phyloP scores from a whole-genome alignment of 257 asterid genomes.

The Jacaranda mimosifolia region DNA sequence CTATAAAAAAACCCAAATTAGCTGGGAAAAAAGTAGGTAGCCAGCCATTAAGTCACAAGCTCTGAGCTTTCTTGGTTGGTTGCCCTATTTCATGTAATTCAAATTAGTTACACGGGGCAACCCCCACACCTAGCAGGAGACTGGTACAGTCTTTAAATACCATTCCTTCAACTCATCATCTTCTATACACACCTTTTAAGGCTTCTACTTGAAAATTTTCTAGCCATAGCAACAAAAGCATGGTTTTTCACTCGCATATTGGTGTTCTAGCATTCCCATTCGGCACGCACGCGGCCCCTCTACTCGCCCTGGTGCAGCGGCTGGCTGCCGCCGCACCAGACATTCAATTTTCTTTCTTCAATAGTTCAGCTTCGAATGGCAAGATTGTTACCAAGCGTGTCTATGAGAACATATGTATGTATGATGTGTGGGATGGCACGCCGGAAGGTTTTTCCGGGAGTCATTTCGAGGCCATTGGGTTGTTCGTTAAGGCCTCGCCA shows the following conservation, averaged over 20 bases:
- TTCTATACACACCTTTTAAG: not conserved
- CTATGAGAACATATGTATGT: constrained; percentile 39
- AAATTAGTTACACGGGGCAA: constrained; percentile 22
- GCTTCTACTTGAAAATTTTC: not conserved
- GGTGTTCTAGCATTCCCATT: constrained; percentile 84
- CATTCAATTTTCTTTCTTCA: constrained; percentile 64
- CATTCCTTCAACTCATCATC: not conserved
- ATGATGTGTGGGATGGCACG: constrained; percentile 65
- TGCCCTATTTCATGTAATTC: not conserved
- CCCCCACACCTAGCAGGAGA: constrained; percentile 24
- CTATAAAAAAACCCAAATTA: no score
- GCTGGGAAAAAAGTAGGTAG: constrained; percentile 23
- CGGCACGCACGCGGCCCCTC: constrained; percentile 75
- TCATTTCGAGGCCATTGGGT: constrained; percentile 54
- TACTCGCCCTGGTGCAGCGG: constrained; percentile 58
- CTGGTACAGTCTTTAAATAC: constrained; percentile 7
- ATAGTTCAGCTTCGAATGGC: constrained; percentile 47
- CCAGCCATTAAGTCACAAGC: not conserved
- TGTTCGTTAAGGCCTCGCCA: constrained; percentile 63
- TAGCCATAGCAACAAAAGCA: not conserved
- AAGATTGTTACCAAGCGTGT: constrained; percentile 7
- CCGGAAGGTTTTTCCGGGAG: constrained; percentile 50
- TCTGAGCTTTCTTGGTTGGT: constrained; percentile 1
- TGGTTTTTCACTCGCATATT: constrained; percentile 55
- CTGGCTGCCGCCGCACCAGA: constrained; percentile 56